Conservation (phyloP, 2,329 filamentous ascomycete species). For the Cladosporium sp. region DNA sequence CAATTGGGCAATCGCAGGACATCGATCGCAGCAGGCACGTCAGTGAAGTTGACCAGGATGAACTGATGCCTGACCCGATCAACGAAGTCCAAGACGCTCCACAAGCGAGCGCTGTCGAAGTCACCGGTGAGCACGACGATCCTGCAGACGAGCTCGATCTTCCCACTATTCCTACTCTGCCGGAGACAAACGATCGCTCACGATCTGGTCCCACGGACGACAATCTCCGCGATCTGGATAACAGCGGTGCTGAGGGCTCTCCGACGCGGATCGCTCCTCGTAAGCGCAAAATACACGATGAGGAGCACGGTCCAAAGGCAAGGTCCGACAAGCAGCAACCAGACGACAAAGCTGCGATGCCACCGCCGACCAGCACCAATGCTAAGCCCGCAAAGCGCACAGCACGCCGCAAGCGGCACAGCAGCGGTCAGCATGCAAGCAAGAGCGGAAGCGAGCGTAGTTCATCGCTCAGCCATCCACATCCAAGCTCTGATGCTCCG, state of each 20-base stretch:
- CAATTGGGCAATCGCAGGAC: not conserved
- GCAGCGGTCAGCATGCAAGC: not conserved
- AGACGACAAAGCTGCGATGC: slow-evolving; percentile 8
- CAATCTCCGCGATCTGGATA: not conserved
- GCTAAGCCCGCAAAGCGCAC: not conserved
- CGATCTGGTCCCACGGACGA: slow-evolving; percentile 1
- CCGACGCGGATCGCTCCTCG: not conserved
- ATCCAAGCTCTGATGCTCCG: not conserved
- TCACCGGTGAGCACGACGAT: not conserved
- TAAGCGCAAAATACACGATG: not conserved
- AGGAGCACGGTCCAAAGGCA: not conserved
- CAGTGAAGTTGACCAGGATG: not conserved
- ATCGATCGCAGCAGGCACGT: not conserved
- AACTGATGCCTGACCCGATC: not conserved
- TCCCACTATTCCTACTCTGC: not conserved
- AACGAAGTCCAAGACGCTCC: not conserved
- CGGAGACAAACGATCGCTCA: not conserved
- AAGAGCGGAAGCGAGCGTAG: slow-evolving; percentile 9
- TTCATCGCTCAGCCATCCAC: slow-evolving; percentile 4
- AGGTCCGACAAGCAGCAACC: not conserved
- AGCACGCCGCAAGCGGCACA: not conserved
- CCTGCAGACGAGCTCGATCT: slow-evolving; percentile 10
- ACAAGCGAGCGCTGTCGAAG: not conserved
- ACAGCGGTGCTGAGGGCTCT: slow-evolving; percentile 6
- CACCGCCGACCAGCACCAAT: not conserved